phyloP scores from a whole-genome alignment of 371 early-diverging fungal genomes.

The Mortierella sp. region DNA sequence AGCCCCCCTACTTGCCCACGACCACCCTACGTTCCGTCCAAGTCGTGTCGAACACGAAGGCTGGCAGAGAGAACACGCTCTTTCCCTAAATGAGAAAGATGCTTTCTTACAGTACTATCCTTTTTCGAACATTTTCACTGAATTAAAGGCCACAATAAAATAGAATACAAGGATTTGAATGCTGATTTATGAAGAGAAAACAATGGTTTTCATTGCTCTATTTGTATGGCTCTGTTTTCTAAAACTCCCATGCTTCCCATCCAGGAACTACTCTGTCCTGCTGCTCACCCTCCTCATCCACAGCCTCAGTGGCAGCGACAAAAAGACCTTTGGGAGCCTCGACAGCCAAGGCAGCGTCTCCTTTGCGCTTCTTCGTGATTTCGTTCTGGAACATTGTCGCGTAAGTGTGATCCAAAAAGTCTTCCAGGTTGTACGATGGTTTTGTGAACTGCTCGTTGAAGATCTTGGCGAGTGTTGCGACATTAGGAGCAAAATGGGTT shows the following conservation, averaged over 20 bases:
- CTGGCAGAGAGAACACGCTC: too few relatives aligned
- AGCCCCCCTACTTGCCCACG: too few relatives aligned
- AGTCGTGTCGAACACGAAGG: too few relatives aligned
- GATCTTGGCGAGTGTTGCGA: conserved; percentile 84
- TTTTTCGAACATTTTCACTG: too few relatives aligned
- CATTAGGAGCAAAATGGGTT: conserved; percentile 86
- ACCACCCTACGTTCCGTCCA: too few relatives aligned
- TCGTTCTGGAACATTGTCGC: conserved; percentile 82
- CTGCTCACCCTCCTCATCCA: conserved; percentile 2
- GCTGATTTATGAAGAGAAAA: too few relatives aligned
- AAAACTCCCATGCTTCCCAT: conserved; percentile 48
- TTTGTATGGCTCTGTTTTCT: too few relatives aligned
- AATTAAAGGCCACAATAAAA: too few relatives aligned
- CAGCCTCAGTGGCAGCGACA: conserved; percentile 10
- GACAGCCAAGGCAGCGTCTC: conserved; percentile 75
- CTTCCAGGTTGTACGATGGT: conserved; percentile 88
- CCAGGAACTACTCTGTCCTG: conserved; percentile 30
- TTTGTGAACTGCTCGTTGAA: conserved; percentile 90
- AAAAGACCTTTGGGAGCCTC: conserved; percentile 65
- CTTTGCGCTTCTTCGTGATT: conserved; percentile 72
- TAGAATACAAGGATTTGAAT: too few relatives aligned
- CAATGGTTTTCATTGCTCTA: too few relatives aligned
- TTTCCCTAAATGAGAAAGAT: too few relatives aligned
- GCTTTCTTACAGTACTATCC: too few relatives aligned
- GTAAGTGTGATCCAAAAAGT: conserved; percentile 94